Evolutionary conservation across 2,329 filamentous ascomycete species (phyloP), one percentile per base, ranked within the genome.

Genomic region (Microcyclosporella mali): DNA sequence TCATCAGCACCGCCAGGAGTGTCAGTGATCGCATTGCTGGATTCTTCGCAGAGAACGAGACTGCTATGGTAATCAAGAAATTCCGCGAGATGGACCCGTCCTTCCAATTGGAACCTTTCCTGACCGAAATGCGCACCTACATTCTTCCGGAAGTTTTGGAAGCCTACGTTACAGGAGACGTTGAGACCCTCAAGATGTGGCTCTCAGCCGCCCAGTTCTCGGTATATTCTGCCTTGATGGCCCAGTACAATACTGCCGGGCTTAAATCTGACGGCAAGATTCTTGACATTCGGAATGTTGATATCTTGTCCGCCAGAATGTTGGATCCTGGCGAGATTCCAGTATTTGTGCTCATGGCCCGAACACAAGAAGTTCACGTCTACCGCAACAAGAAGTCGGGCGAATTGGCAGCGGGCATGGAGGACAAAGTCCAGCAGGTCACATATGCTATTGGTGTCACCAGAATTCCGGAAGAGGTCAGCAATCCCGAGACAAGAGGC

Each of bases 31-130:
- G 85, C 45, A 81, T 98, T 30, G 88, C 85, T 35, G 88, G 92
- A 19, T 98, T 95, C 71, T 98, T 98, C 55, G 92, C 92, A 49
- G 92, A 98, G 67, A 98, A 97, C 66, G 92, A 98, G 71, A 95
- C 88, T 0, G 92, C 92, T 21, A 84, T 84, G 77, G 92, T 98
- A 28, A 94, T 97, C 71, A 97, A 95, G 73, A 94, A 90, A 67
- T 94, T 98, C 75, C 83, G 90, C 35, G 79, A 89, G 57, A 95
- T 97, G 80, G 92, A 98, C 57, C 90, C 92, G 4, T 78, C 76
- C 53, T 98, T 98, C 75, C 88, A 95, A 64, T 78, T 95, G 56
- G 92, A 98, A 67, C 85, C 88, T 0, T 98, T 97, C 73, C 70
- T 97, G 39, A 84, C 86, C 53, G 92, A 98, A 59, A 85, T 98